These are phyloP conservation scores for Stevia rebaudiana DNA, from an alignment of 140 eudicot species.

Conservation along the genomic window DNA sequence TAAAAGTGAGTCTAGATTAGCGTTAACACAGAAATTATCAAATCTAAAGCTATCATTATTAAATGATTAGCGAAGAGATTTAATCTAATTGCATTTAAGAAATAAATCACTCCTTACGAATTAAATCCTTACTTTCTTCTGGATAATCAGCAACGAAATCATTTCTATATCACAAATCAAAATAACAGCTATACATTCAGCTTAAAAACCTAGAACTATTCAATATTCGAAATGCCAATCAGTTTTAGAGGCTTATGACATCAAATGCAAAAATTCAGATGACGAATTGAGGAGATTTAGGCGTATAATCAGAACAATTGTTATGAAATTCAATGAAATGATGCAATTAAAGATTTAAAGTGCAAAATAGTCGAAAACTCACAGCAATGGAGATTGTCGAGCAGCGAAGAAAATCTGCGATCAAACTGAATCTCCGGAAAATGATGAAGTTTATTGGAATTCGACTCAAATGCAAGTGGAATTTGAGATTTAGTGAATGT, in stretches of 20 bases:
- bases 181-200: background rate
- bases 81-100: background rate
- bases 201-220: background rate
- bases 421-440: constrained; percentile 4
- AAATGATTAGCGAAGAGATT: background rate
- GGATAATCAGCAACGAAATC: background rate
- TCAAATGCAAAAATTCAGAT: background rate
- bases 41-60: background rate
- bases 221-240: background rate
- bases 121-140: background rate
- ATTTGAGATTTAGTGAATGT: constrained; percentile 12
- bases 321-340: background rate
- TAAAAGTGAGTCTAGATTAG: background rate
- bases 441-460: constrained; percentile 5
- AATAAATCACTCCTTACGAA: background rate
- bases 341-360: background rate
- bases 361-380: constrained; percentile 19
- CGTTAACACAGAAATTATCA: background rate
- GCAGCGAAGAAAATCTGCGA: constrained; percentile 12
- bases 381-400: constrained; percentile 24
- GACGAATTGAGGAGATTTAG: background rate
- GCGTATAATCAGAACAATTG: background rate
- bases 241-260: background rate
- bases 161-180: background rate
- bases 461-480: background rate